phyloP scores from a whole-genome alignment of 257 asterid genomes.

The Coffea canephora region DNA sequence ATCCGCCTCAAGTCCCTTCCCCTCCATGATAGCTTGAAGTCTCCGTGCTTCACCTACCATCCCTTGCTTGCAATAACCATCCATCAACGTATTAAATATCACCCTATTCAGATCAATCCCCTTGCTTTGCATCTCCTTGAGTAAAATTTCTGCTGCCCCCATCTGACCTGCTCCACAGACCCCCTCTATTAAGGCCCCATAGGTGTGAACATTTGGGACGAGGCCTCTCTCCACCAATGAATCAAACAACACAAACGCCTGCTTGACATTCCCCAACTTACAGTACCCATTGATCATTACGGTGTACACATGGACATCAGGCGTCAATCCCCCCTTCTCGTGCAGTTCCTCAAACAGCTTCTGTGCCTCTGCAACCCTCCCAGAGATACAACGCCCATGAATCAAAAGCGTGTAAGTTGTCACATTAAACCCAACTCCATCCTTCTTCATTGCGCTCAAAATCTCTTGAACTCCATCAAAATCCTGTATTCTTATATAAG shows the following conservation, averaged over 20 bases:
- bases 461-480: conserved; percentile 40
- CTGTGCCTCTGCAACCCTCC: conserved; percentile 50
- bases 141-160: conserved; percentile 62
- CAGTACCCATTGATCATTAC: conserved; percentile 55
- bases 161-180: conserved; percentile 66
- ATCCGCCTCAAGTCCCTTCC: conserved; percentile 70
- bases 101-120: conserved; percentile 62
- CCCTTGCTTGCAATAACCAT: conserved; percentile 83
- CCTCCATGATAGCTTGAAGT: conserved; percentile 57
- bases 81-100: conserved; percentile 74
- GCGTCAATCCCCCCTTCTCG: conserved; percentile 42
- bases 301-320: conserved; percentile 58
- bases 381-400: conserved; percentile 32
- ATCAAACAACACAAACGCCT: conserved; percentile 67
- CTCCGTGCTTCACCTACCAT: conserved; percentile 69
- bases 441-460: conserved; percentile 52
- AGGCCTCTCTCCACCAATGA: conserved; percentile 62
- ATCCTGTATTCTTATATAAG: conserved; percentile 52
- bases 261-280: conserved; percentile 47
- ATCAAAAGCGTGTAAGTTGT: conserved; percentile 67
- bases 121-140: conserved; percentile 72
- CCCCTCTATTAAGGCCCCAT: conserved; percentile 69
- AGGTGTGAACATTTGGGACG: conserved; percentile 63
- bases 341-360: conserved; percentile 64
- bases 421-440: conserved; percentile 54